Base-by-base conservation (phyloP, 768 basidiomycete species). In the Collybia sp. region DNA sequence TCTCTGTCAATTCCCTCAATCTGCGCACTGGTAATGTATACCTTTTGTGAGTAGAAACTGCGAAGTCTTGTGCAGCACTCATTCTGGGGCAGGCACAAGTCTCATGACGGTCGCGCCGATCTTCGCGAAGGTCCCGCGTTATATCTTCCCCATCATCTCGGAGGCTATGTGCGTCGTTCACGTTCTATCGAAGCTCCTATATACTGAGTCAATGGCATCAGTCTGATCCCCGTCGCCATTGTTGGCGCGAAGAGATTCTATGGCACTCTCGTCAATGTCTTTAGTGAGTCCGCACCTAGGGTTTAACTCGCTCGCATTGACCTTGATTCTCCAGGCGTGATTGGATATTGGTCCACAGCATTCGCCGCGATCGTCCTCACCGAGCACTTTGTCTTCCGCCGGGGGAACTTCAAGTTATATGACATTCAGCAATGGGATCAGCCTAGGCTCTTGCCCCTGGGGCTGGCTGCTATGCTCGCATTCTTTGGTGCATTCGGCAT, bases 11-110 rank as follows among this genome's bases (percentile, higher is more conserved):
- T 90, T 11, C 78, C 82, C 1, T 83, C 77, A 3, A 85, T 88
- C 54, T 83, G 81, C 50, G 85, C 86, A 1, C 80, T 82, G 1
- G 85, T 83, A 3, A 82, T 91, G 59, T 93, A 93, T 59, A 84
- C 82, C 5, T 82, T 83, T 53, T 77, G 82, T 71, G 40, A 53
- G 59, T 57, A 25, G 25, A 20, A 2, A 53, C 45, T 33, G 19
- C 16, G 12, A 34, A n/a, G n/a, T 13, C 13, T 8, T 41, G 34
- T 37, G 25, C n/a, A 44, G 12, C 39, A 17, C 38, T 34, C 13
- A 31, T 46, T 33, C n/a, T 15, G 10, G 25, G 25, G n/a, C 51
- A 74, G 70, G 68, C 2, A 76, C 83, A 45, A 80, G 76, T 54
- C 73, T 86, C 56, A 88, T 89, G 68, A 75, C 82, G 1, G 67